Percentiles rank a stretch among this genome's conserved stretches.
Evolutionary conservation across 1,284 basidiomycete species (phyloP).

Genomic region (Tausonia pullulans): DNA sequence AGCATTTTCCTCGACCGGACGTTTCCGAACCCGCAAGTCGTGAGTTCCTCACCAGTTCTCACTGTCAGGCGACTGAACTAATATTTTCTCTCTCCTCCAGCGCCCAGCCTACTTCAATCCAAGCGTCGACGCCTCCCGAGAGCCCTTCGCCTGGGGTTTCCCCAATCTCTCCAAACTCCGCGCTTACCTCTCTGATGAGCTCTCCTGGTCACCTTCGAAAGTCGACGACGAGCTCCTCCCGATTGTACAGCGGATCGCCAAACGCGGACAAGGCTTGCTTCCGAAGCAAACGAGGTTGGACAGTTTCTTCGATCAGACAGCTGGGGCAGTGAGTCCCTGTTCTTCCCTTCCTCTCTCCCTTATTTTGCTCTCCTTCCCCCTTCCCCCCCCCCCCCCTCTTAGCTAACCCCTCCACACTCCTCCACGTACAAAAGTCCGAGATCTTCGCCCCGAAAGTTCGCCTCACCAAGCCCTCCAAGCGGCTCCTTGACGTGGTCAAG

Average conservation of each 20-base stretch:
- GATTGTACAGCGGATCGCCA: conserved; percentile 81
- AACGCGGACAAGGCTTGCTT: conserved; percentile 54
- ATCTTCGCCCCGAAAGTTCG: conserved; percentile 58
- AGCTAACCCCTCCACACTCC: no score
- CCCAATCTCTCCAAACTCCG: conserved; percentile 55
- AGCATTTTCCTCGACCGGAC: conserved; percentile 57
- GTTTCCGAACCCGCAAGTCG: conserved; percentile 87
- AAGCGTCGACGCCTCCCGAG: conserved; percentile 76
- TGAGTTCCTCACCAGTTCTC: conserved; percentile 33
- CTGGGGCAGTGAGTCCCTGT: conserved; percentile 29
- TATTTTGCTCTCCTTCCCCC: no score
- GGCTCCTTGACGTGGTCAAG: conserved; percentile 79
- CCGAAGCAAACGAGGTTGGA: conserved; percentile 48
- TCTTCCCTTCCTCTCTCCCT: no score
- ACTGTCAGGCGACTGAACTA: background rate
- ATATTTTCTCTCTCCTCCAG: conserved; percentile 36
- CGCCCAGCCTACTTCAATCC: conserved; percentile 88
- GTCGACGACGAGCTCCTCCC: conserved; percentile 86
- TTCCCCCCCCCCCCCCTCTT: no score
- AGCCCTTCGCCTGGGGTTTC: conserved; percentile 93
- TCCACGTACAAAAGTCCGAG: background rate
- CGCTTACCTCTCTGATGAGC: conserved; percentile 62
- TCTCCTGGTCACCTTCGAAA: conserved; percentile 76
- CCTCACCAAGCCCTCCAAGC: conserved; percentile 69
- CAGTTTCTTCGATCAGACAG: conserved; percentile 41